Conservation (phyloP, 345 rosid genomes). For the Luvunga scandens region DNA sequence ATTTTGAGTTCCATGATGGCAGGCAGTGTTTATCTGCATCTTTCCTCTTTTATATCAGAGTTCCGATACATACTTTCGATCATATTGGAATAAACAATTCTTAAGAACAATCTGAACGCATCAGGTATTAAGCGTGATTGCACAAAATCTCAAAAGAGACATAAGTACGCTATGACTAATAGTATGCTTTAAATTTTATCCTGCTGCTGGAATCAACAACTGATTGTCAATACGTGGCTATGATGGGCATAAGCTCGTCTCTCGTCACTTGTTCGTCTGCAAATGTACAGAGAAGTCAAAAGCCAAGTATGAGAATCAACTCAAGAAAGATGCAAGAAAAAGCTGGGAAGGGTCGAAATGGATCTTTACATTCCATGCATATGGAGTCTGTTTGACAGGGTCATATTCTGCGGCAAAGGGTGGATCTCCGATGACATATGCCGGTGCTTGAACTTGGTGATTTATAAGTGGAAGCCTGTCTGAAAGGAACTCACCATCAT, state of each 20-base stretch:
- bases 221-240: background rate
- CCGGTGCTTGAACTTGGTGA: slow-evolving; percentile 18
- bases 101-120: background rate
- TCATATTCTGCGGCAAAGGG: slow-evolving; percentile 11
- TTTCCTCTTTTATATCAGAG: background rate
- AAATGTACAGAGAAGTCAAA: background rate
- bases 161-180: background rate
- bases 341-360: background rate
- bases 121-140: background rate
- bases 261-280: slow-evolving; percentile 12
- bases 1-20: background rate
- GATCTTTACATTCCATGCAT: slow-evolving; percentile 26
- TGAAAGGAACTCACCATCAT: slow-evolving; percentile 27
- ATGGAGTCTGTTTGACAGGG: slow-evolving; percentile 3
- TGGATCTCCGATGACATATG: slow-evolving; percentile 23
- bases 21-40: background rate
- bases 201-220: background rate
- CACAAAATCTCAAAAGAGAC: background rate
- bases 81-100: background rate
- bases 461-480: slow-evolving; percentile 36
- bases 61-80: background rate
- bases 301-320: background rate
- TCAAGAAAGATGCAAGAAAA: background rate
- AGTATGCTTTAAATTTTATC: background rate
- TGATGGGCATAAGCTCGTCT: too few species aligned